These are phyloP conservation scores for Oryza rufipogon DNA, from an alignment of 176 grass and related monocot species.

Conservation along the genomic window DNA sequence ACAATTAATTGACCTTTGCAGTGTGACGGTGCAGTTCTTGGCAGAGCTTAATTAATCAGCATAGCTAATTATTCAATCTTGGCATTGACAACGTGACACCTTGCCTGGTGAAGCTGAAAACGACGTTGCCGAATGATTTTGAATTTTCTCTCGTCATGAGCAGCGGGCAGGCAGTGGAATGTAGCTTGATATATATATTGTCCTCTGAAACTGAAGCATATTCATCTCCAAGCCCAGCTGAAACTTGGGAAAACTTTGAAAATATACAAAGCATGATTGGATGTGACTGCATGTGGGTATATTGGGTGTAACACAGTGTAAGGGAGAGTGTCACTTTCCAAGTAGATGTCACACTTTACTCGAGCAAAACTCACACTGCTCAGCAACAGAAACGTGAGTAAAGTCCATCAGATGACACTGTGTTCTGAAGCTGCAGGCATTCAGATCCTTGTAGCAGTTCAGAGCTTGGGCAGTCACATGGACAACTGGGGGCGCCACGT, in stretches of 20 bases:
- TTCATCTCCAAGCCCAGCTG: not conserved
- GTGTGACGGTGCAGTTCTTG: not conserved
- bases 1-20: not conserved
- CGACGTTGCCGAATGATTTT: not conserved
- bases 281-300: not conserved
- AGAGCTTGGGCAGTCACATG: not conserved
- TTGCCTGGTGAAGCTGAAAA: not conserved
- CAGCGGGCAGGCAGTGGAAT: not conserved
- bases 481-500: not conserved
- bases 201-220: not conserved
- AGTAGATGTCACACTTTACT: not conserved
- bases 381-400: slow-evolving; percentile 8
- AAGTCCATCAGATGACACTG: not conserved
- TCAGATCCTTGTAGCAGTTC: slow-evolving; percentile 14
- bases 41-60: not conserved
- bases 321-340: no score
- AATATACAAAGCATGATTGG: slow-evolving; percentile 19
- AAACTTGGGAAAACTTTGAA: not conserved
- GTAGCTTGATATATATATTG: slow-evolving; percentile 18
- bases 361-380: slow-evolving; percentile 12
- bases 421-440: not conserved
- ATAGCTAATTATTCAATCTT: not conserved
- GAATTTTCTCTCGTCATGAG: not conserved
- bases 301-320: not conserved
- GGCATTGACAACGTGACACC: not conserved